Conservation (phyloP, 2,329 filamentous ascomycete species). For the Fusarium verticillioides region DNA sequence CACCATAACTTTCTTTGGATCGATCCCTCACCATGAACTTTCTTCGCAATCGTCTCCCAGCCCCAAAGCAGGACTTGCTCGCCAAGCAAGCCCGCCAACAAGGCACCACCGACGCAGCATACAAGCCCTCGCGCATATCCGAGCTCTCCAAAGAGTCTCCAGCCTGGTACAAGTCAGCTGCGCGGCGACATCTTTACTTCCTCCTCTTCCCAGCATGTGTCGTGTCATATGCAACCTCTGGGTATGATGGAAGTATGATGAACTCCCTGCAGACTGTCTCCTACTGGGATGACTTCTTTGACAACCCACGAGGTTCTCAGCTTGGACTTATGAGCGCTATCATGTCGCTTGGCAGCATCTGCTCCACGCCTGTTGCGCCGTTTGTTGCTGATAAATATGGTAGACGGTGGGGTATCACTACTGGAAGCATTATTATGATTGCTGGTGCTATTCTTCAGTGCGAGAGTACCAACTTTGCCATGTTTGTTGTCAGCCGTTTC, state of each 20-base stretch:
- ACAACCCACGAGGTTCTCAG: conserved; percentile 47
- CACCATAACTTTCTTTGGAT: rapidly evolving
- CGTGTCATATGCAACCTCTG: conserved; percentile 51
- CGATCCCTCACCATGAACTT: neutral
- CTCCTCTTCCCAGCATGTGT: conserved; percentile 50
- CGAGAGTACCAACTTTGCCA: conserved; percentile 51
- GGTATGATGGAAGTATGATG: conserved; percentile 62
- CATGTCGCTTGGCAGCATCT: conserved; percentile 60
- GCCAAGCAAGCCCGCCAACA: conserved; percentile 31
- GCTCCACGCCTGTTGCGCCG: conserved; percentile 46
- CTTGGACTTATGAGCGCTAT: conserved; percentile 53
- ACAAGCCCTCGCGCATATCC: conserved; percentile 45
- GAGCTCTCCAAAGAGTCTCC: conserved; percentile 43
- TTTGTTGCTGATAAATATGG: conserved; percentile 48
- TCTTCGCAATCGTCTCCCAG: conserved; percentile 9
- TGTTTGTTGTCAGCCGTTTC: conserved; percentile 65
- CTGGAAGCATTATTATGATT: conserved; percentile 48
- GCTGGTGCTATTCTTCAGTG: conserved; percentile 48
- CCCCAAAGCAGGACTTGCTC: conserved; percentile 5
- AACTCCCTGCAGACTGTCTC: conserved; percentile 58
- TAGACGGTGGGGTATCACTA: conserved; percentile 46
- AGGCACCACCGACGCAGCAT: conserved; percentile 11
- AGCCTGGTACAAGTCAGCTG: conserved; percentile 47
- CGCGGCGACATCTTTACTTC: conserved; percentile 47
- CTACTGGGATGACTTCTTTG: conserved; percentile 56